Percentiles rank a stretch among this genome's conserved stretches.
Evolutionary conservation across 1,284 basidiomycete genomes (phyloP).

Genomic region (Chalciporus sp.): DNA sequence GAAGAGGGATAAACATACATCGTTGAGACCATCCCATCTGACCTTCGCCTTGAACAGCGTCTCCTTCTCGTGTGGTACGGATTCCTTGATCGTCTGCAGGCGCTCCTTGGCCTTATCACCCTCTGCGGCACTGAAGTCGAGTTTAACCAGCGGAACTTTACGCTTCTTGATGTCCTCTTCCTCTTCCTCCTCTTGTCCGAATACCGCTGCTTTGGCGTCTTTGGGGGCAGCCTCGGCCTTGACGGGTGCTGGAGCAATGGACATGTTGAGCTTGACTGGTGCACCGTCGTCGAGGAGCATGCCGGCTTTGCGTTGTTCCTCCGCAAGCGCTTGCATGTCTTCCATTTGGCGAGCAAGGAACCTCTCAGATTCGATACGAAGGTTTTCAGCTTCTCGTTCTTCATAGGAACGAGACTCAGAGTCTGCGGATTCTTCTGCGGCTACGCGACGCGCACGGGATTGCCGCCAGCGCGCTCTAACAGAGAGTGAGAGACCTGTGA

Average conservation of each 20-base stretch:
- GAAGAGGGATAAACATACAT: slow-evolving; percentile 58
- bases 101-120: slow-evolving; percentile 77
- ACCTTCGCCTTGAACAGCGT: slow-evolving; percentile 78
- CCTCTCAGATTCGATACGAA: slow-evolving; percentile 84
- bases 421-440: slow-evolving; percentile 79
- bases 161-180: slow-evolving; percentile 79
- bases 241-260: slow-evolving; percentile 49
- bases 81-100: slow-evolving; percentile 71
- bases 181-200: slow-evolving; percentile 80
- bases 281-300: slow-evolving; percentile 89
- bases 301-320: slow-evolving; percentile 85
- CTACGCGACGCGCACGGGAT: slow-evolving; percentile 64
- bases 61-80: slow-evolving; percentile 73
- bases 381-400: slow-evolving; percentile 80
- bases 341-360: slow-evolving; percentile 90
- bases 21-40: slow-evolving; percentile 83
- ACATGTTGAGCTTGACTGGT: slow-evolving; percentile 82
- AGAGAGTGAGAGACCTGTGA: not conserved
- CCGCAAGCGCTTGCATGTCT: slow-evolving; percentile 85
- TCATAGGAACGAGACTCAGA: slow-evolving; percentile 81
- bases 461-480: slow-evolving; percentile 74
- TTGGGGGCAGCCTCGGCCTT: slow-evolving; percentile 50
- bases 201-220: slow-evolving; percentile 61
- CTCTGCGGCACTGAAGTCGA: slow-evolving; percentile 83
- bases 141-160: slow-evolving; percentile 79